phyloP scores from a whole-genome alignment of 148 eudicot genomes.

The Suaeda aralocaspica region DNA sequence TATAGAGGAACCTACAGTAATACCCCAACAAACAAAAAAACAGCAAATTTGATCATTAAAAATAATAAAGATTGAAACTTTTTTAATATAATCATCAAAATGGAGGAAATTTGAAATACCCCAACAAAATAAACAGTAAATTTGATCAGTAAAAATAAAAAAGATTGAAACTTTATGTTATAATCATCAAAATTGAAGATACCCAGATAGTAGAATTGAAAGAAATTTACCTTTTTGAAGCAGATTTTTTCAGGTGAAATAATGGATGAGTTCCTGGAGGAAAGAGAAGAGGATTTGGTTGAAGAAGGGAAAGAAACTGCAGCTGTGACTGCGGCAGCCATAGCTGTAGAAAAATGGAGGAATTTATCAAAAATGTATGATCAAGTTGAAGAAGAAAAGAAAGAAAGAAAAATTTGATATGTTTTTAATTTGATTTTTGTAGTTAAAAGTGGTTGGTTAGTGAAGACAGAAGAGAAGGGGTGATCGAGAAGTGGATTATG shows the following conservation, averaged over 20 bases:
- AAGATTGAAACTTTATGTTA: background rate
- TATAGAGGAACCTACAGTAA: conserved; percentile 50
- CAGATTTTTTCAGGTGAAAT: conserved; percentile 47
- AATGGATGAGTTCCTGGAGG: conserved; percentile 53
- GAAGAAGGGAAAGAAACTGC: conserved; percentile 80
- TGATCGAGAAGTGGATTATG: conserved; percentile 39
- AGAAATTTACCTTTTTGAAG: conserved; percentile 55
- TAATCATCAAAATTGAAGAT: background rate
- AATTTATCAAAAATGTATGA: conserved; percentile 9
- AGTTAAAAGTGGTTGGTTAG: background rate
- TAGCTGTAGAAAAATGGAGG: conserved; percentile 21
- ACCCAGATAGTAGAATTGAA: background rate
- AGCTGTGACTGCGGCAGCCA: conserved; percentile 96
- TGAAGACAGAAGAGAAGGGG: background rate
- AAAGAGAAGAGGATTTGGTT: conserved; percentile 54
- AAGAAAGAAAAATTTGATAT: background rate
- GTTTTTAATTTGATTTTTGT: background rate
- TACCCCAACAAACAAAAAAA: background rate
- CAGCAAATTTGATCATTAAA: background rate
- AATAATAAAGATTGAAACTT: background rate
- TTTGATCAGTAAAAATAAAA: too few species aligned
- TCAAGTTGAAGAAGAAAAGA: background rate
- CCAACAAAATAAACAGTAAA: too few species aligned
- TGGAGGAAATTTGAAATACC: conserved; percentile 1
- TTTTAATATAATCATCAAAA: background rate